Base-by-base conservation (phyloP, 129 eudicot genomes). In the Silybum marianum region DNA sequence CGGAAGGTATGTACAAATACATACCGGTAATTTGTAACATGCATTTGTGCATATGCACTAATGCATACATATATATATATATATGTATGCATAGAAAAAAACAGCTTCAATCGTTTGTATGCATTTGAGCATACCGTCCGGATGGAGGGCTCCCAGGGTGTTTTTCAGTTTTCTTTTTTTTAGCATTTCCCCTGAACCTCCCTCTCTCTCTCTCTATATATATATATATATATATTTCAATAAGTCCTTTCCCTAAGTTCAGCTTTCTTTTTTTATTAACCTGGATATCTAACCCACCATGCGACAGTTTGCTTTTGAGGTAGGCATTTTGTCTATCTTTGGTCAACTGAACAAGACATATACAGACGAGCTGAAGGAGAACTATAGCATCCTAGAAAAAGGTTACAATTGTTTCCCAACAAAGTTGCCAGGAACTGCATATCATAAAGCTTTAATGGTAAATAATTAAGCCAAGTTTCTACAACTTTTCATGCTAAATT, bases 361-460 rank as follows among this genome's bases (percentile, higher is more conserved):
- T 30, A 85, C 67, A 66, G 79, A 86, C 28, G 80, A 85, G 83
- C 81, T 93, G 73, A 87, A 84, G 89, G 74, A 88, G 65, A 89
- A 91, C 85, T 93, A 93, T 82, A 77, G 77, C 83, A 88, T 88
- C 40, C 78, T 93, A 36, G 93, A 91, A 19, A 88, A 88, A 42
- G 98, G 98, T 51, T 93, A 93, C 89, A 93, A 93, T 77, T 87
- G 93, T 82, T 93, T 90, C 86, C 95, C 98, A 48, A 89, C 98
- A 84, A 89, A 80, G 23, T 71, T 93, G 14, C 98, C 98, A 4
- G 94, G 97, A 87, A 93, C 91, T 24, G 89, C 94, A 12, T 91
- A 93, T 79, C 90, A 87, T 69, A 91, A 86, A 75, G 96, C 98
- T 54, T 23, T 89, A 68, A 66, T 46, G 90, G 98, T 91, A 88